Evolutionary conservation across 768 basidiomycete genomes (phyloP).

Genomic region (Amanita pallidorosea): DNA sequence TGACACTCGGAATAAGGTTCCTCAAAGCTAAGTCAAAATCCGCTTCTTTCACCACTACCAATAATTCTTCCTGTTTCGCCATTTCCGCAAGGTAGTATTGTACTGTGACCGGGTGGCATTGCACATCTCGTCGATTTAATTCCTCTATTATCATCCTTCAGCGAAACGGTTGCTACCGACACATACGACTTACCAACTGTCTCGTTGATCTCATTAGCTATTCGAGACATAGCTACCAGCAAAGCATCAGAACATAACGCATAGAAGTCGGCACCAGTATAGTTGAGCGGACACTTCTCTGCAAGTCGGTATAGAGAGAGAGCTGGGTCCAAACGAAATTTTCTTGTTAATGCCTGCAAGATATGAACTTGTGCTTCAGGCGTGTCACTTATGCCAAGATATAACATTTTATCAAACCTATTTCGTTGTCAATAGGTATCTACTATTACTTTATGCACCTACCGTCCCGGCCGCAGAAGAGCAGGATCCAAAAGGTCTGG

Average conservation of each 20-base stretch:
- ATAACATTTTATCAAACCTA: slow-evolving; percentile 95
- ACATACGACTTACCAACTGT: slow-evolving; percentile 46
- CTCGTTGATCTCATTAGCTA: slow-evolving; percentile 67
- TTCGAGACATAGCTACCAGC: slow-evolving; percentile 87
- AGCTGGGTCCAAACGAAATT: slow-evolving; percentile 70
- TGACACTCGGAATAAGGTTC: slow-evolving; percentile 74
- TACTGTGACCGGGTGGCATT: slow-evolving; percentile 66
- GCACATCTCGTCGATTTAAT: slow-evolving; percentile 36
- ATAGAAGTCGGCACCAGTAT: slow-evolving; percentile 97
- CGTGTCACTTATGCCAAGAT: slow-evolving; percentile 84
- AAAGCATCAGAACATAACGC: slow-evolving; percentile 95
- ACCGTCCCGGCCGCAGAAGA: slow-evolving; percentile 81
- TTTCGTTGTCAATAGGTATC: not conserved
- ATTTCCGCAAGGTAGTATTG: slow-evolving; percentile 88
- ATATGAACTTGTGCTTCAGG: slow-evolving; percentile 82
- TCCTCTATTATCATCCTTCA: slow-evolving; percentile 15
- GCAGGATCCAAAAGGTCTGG: slow-evolving; percentile 90
- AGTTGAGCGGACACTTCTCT: slow-evolving; percentile 78
- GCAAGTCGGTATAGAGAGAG: slow-evolving; percentile 58
- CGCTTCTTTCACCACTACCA: slow-evolving; percentile 58
- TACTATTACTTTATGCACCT: slow-evolving; percentile 11
- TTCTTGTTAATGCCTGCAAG: slow-evolving; percentile 81
- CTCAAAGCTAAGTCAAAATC: slow-evolving; percentile 74
- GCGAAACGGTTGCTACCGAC: not conserved
- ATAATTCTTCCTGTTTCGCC: slow-evolving; percentile 55